These are phyloP conservation scores for Metschnikowia continentalis DNA, from an alignment of 805 yeast genomes.

Conservation along the genomic window DNA sequence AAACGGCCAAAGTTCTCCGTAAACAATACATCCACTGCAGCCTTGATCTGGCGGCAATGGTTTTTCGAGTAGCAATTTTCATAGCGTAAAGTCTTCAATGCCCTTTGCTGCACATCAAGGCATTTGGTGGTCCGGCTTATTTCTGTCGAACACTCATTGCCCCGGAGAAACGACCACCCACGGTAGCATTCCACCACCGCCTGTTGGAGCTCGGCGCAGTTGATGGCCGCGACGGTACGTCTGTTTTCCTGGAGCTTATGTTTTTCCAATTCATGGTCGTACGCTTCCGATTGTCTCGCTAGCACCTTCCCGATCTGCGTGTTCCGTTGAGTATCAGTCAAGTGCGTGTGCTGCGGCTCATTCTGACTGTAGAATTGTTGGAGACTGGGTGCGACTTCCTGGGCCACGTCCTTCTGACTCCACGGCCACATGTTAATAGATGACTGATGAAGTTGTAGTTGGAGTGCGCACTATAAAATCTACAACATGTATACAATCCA, in stretches of 20 bases:
- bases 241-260: constrained; percentile 28
- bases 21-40: constrained; percentile 33
- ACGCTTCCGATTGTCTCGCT: constrained; percentile 13
- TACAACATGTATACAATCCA: too few relatives aligned
- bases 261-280: constrained; percentile 26
- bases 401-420: neutral
- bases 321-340: constrained; percentile 20
- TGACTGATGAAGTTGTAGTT: neutral
- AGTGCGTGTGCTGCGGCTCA: constrained; percentile 23
- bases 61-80: constrained; percentile 31
- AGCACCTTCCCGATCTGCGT: constrained; percentile 25
- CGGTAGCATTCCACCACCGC: constrained; percentile 35
- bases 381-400: constrained; percentile 32
- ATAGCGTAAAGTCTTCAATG: constrained; percentile 32
- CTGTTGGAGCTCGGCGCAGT: constrained; percentile 40
- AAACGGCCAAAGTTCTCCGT: constrained; percentile 35
- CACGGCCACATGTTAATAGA: constrained; percentile 11
- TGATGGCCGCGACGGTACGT: constrained; percentile 26
- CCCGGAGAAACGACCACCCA: constrained; percentile 26
- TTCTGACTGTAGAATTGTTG: constrained; percentile 28
- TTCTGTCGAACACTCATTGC: constrained; percentile 30
- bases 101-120: constrained; percentile 32
- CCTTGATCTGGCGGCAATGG: constrained; percentile 37
- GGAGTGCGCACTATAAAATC: neutral
- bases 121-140: constrained; percentile 27